Evolutionary conservation across 345 rosid genomes (phyloP).

Genomic region (Iberis pinnata): DNA sequence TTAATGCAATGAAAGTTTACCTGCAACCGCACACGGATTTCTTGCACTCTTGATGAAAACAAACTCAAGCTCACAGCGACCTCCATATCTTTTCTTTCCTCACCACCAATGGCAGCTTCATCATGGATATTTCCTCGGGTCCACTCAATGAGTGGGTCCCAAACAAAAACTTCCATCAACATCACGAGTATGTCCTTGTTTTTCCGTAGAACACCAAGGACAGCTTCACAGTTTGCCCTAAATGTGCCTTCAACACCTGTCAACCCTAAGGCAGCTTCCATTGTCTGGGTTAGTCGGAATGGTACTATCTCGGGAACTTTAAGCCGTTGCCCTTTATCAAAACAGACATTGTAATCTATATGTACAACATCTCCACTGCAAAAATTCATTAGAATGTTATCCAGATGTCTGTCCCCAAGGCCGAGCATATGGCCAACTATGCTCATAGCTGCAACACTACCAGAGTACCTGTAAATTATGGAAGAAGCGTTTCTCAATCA

Average conservation of each 20-base stretch:
- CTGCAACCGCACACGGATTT: slow-evolving; percentile 90
- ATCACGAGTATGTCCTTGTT: slow-evolving; percentile 74
- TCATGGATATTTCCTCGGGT: slow-evolving; percentile 91
- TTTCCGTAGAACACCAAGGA: slow-evolving; percentile 62
- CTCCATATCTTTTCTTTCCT: slow-evolving; percentile 98
- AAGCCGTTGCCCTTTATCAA: slow-evolving; percentile 85
- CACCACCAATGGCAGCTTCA: slow-evolving; percentile 92
- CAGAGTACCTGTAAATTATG: slow-evolving; percentile 60
- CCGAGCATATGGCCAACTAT: slow-evolving; percentile 92
- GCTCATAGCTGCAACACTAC: slow-evolving; percentile 95
- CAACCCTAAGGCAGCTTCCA: slow-evolving; percentile 80
- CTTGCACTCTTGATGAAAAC: slow-evolving; percentile 93
- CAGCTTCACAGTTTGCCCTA: slow-evolving; percentile 81
- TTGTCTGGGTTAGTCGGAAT: slow-evolving; percentile 81
- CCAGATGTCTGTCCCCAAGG: slow-evolving; percentile 90
- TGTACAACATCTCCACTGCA: slow-evolving; percentile 88
- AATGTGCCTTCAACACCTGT: slow-evolving; percentile 84
- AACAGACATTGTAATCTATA: slow-evolving; percentile 91
- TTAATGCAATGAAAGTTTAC: slow-evolving; percentile 33
- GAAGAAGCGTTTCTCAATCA: not conserved
- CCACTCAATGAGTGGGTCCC: slow-evolving; percentile 99
- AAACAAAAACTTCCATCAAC: slow-evolving; percentile 85
- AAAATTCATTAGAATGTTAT: slow-evolving; percentile 86
- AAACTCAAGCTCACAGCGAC: slow-evolving; percentile 92
- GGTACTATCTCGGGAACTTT: slow-evolving; percentile 94